Evolutionary conservation across 495 filamentous ascomycete genomes (phyloP), one percentile per base, ranked within the genome.

Genomic region (Talaromyces trachyspermus): DNA sequence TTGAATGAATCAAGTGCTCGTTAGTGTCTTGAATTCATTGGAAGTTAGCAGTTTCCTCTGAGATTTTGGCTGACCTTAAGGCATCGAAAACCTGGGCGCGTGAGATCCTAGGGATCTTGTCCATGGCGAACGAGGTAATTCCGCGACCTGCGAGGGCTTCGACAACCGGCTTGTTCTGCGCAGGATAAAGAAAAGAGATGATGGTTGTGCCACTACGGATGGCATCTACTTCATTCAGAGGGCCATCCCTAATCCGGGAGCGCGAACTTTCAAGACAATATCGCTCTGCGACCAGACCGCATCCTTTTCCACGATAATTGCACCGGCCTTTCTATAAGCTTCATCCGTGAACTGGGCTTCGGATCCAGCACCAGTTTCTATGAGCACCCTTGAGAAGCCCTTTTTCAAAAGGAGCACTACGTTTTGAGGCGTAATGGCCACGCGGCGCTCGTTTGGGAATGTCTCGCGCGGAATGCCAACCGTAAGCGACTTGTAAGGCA

Each of bases 11-110:
- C 38, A 17, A 12, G 43, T 46, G 24, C 39, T 12, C 19, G 17
- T 49, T 26, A 38, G 35, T 41, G 22, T 8, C 23, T 42, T 30
- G 27, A 30, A 12, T n/a, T n/a, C n/a, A n/a, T n/a, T n/a, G n/a
- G n/a, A n/a, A n/a, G n/a, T n/a, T n/a, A n/a, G n/a, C n/a, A n/a
- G n/a, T n/a, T n/a, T 5, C 15, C 11, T 11, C 10, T 43, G 6
- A 14, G n/a, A 43, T n/a, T n/a, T 5, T 4, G 12, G 37, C 51
- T 8, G 22, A 56, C 54, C 61, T 85, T 52, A 88, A 66, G 10
- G 85, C 86, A 64, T 91, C 86, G 56, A 89, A 91, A 6, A 79
- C 76, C 54, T 88, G 85, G 1, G 85, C 84, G n/a, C 85, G 74
- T 0, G 86, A 89, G 52, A 91, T 89, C 24, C 86, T 78, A 0